Base-by-base conservation (phyloP, 2,329 filamentous ascomycete species). In the Tolypocladium sp. region DNA sequence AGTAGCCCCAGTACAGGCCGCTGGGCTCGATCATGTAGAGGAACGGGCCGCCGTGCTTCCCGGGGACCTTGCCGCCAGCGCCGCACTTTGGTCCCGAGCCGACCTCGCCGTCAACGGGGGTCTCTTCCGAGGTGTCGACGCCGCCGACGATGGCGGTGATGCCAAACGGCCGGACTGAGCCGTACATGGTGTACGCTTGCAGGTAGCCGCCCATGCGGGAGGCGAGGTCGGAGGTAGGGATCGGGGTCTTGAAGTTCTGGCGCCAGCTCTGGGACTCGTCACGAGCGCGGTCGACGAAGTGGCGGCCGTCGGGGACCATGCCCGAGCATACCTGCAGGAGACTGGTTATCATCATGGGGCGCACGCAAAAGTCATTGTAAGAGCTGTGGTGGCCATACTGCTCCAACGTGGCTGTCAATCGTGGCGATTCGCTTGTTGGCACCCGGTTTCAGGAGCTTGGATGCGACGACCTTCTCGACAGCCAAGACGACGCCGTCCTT, bases 1-100 rank as follows among this genome's bases (percentile, higher is more conserved):
- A 97, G 82, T 99, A 99, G 61, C 94, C 94, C 94, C 94, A 99
- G 82, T 96, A 97, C 66, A 93, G 78, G 59, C 94, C 94, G 70
- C 92, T 96, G 49, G 94, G 94, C 80, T 99, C 94, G 67, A 99
- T 93, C 94, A 99, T 99, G 83, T 97, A 99, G 62, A 99, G 84
- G 63, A 87, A 92, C 27, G 94, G 94, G 1, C 93, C 94, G 67
- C 94, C 94, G 72, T 92, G 86, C 69, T 86, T 87, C 69, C 85
- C 85, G 35, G 73, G 76, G 51, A 87, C 82, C 78, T 94, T 96
- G 70, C 93, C 93, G 63, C 93, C 93, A 30, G 91, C 86, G 60
- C 93, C 93, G 60, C 83, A 82, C 51, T 79, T 79, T 55, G 93
- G 93, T 27, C 93, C 93, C 44, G 76, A 82, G 63, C 93, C 93